Conservation (phyloP, 2,329 filamentous ascomycete genomes). For the Apiospora phragmitis region DNA sequence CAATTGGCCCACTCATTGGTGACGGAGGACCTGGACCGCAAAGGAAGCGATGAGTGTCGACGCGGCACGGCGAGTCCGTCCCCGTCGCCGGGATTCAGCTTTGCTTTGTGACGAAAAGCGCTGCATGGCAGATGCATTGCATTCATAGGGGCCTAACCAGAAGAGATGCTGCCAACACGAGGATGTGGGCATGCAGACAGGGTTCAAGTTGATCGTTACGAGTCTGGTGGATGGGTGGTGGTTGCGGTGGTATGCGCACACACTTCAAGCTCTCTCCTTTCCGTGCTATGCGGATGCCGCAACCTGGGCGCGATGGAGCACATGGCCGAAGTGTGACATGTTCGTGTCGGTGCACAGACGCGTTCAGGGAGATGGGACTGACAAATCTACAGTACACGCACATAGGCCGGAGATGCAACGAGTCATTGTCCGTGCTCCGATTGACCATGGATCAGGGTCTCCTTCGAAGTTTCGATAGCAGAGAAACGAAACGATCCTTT, state of each 20-base stretch:
- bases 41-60: neutral
- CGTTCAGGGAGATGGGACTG: neutral
- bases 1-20: neutral
- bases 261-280: neutral
- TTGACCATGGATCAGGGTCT: slow-evolving; percentile 3
- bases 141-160: neutral
- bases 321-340: slow-evolving; percentile 4
- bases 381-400: no score
- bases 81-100: neutral
- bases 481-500: slow-evolving; percentile 8
- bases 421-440: slow-evolving; percentile 8
- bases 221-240: neutral
- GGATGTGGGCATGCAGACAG: neutral
- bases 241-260: neutral
- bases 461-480: slow-evolving; percentile 8
- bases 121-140: neutral
- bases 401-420: slow-evolving; percentile 6
- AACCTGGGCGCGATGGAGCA: neutral
- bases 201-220: neutral
- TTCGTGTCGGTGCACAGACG: slow-evolving; percentile 4
- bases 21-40: neutral
- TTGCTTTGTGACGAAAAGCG: slow-evolving; percentile 3
- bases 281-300: neutral
- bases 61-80: neutral
- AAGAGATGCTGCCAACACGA: neutral